phyloP scores from a whole-genome alignment of 495 filamentous ascomycete genomes.

The Bacidia gigantensis region DNA sequence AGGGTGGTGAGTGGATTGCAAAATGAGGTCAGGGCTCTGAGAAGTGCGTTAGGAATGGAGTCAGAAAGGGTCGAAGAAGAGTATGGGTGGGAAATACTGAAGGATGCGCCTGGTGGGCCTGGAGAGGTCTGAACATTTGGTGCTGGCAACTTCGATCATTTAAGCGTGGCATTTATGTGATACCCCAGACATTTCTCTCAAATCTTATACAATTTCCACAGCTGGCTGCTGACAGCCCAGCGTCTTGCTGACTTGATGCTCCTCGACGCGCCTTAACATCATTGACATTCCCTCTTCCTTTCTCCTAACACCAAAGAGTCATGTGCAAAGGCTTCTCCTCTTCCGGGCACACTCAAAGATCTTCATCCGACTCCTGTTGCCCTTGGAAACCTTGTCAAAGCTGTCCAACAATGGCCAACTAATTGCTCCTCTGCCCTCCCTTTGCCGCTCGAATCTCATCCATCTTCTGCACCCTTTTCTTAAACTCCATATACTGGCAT shows the following conservation, averaged over 20 bases:
- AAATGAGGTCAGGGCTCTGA: slow-evolving; percentile 41
- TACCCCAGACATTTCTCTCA: slow-evolving; percentile 9
- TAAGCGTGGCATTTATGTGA: slow-evolving; percentile 15
- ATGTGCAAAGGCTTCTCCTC: not conserved
- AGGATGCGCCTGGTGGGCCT: slow-evolving; percentile 25
- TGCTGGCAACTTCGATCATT: not conserved
- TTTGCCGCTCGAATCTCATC: slow-evolving; percentile 82
- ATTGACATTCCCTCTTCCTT: no score
- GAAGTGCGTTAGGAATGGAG: slow-evolving; percentile 39
- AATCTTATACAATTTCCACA: not conserved
- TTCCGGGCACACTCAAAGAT: not conserved
- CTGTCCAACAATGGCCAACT: slow-evolving; percentile 16
- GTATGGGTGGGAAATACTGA: slow-evolving; percentile 39
- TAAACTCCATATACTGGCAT: slow-evolving; percentile 98
- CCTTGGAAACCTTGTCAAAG: not conserved
- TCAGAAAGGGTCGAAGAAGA: slow-evolving; percentile 38
- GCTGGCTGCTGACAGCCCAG: not conserved
- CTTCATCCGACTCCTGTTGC: not conserved
- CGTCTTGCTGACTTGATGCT: not conserved
- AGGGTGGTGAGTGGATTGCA: slow-evolving; percentile 38
- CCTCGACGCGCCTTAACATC: not conserved
- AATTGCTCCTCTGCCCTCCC: slow-evolving; percentile 80
- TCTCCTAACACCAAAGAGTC: not conserved
- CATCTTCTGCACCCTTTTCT: slow-evolving; percentile 97
- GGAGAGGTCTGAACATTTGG: slow-evolving; percentile 1